Conservation (phyloP, 331 rosid genomes). For the Malus hybrid region DNA sequence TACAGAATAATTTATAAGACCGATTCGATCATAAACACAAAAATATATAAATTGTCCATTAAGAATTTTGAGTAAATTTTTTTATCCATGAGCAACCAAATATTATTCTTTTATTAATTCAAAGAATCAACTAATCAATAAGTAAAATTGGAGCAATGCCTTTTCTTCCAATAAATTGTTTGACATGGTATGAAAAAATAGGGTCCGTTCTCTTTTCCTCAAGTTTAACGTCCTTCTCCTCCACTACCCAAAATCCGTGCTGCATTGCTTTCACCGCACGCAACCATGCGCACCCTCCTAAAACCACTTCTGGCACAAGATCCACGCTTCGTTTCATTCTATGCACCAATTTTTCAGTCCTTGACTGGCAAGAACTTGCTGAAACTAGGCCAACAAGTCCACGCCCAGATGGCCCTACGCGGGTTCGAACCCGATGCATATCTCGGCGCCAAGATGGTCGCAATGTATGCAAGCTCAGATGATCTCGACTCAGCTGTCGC, state of each 20-base stretch:
- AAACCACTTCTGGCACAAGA: neutral
- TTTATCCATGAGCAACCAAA: too few relatives aligned
- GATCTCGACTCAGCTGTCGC: slow-evolving; percentile 20
- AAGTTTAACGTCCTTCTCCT: neutral
- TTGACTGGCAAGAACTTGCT: slow-evolving; percentile 13
- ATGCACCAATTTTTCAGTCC: slow-evolving; percentile 19
- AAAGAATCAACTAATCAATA: neutral
- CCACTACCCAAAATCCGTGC: neutral
- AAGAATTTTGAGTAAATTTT: too few relatives aligned
- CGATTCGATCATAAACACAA: too few relatives aligned
- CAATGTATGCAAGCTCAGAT: slow-evolving; percentile 30
- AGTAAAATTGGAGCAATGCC: neutral
- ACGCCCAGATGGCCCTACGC: slow-evolving; percentile 14
- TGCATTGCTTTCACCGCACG: neutral
- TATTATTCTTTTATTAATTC: neutral
- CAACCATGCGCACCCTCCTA: neutral
- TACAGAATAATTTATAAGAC: too few relatives aligned
- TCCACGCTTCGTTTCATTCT: slow-evolving; percentile 2
- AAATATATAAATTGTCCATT: too few relatives aligned
- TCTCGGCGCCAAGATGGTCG: slow-evolving; percentile 32
- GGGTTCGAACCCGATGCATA: slow-evolving; percentile 21
- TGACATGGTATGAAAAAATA: neutral
- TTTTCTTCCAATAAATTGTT: neutral
- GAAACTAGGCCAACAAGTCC: slow-evolving; percentile 29
- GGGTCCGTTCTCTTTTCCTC: neutral